phyloP scores from a whole-genome alignment of 2,329 filamentous ascomycete species.

The Coleophoma eucalyptorum region DNA sequence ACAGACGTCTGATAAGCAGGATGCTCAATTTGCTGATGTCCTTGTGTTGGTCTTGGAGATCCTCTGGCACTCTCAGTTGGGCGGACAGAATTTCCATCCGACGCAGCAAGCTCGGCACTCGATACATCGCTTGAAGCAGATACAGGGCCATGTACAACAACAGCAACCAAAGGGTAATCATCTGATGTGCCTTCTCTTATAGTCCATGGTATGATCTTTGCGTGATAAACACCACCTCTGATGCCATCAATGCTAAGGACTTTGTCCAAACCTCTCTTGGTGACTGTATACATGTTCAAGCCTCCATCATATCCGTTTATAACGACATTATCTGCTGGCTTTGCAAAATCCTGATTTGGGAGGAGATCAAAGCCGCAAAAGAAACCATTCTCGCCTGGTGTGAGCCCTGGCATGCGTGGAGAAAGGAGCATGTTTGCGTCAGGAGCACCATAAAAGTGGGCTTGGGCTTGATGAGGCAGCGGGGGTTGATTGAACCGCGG shows the following conservation, averaged over 20 bases:
- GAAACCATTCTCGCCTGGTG: slow-evolving; percentile 66
- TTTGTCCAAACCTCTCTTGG: slow-evolving; percentile 66
- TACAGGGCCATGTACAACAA: slow-evolving; percentile 76
- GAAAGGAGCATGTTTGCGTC: slow-evolving; percentile 62
- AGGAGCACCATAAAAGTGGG: slow-evolving; percentile 73
- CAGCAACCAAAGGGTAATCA: slow-evolving; percentile 69
- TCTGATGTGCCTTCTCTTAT: slow-evolving; percentile 47
- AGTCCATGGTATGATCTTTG: slow-evolving; percentile 76
- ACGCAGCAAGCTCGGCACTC: slow-evolving; percentile 14
- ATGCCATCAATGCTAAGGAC: slow-evolving; percentile 72
- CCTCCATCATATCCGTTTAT: slow-evolving; percentile 78
- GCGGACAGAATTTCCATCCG: slow-evolving; percentile 13
- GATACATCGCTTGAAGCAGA: slow-evolving; percentile 28
- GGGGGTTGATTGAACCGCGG: slow-evolving; percentile 54
- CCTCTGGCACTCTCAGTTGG: slow-evolving; percentile 16
- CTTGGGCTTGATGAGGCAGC: slow-evolving; percentile 69
- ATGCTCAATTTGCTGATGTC: slow-evolving; percentile 40
- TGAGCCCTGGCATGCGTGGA: slow-evolving; percentile 47
- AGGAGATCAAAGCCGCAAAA: slow-evolving; percentile 80
- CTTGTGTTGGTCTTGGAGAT: slow-evolving; percentile 32
- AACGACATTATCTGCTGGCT: slow-evolving; percentile 56
- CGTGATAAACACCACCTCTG: slow-evolving; percentile 73
- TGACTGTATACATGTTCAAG: slow-evolving; percentile 70
- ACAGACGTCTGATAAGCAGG: slow-evolving; percentile 76
- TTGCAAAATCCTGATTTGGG: slow-evolving; percentile 26